These are phyloP conservation scores for Saturnispora mendoncae DNA, from an alignment of 805 yeast species.

Conservation along the genomic window DNA sequence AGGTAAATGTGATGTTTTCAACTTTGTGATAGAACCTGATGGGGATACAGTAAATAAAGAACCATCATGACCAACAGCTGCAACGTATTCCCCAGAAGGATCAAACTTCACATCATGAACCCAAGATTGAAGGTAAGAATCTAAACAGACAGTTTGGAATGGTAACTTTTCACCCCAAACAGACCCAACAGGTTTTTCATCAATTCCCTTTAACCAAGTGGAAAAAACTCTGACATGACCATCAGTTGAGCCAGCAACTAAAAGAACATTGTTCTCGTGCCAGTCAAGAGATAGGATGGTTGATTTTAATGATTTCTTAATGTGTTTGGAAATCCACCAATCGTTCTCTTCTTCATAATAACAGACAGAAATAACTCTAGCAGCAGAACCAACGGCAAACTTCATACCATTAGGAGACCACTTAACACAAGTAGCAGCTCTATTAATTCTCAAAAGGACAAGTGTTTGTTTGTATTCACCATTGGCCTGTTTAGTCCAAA, in stretches of 20 bases:
- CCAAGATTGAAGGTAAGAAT: constrained; percentile 73
- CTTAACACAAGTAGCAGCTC: constrained; percentile 89
- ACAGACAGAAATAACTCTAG: constrained; percentile 89
- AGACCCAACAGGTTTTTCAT: constrained; percentile 67
- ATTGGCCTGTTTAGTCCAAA: constrained; percentile 73
- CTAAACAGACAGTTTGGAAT: constrained; percentile 85
- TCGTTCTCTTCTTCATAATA: constrained; percentile 93
- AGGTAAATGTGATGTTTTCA: constrained; percentile 67
- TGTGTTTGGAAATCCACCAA: constrained; percentile 99
- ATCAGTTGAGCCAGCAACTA: constrained; percentile 89
- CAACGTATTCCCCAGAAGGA: constrained; percentile 69
- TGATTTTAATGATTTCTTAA: constrained; percentile 88
- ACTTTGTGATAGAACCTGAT: constrained; percentile 49
- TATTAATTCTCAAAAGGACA: constrained; percentile 82
- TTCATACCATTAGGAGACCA: constrained; percentile 96
- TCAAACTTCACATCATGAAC: constrained; percentile 84
- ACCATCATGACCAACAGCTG: constrained; percentile 81
- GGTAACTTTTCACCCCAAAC: constrained; percentile 96
- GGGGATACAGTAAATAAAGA: constrained; percentile 65
- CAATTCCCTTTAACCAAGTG: constrained; percentile 82
- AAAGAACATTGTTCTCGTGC: constrained; percentile 87
- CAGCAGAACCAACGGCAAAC: constrained; percentile 96
- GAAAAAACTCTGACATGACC: constrained; percentile 88
- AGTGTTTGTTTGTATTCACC: constrained; percentile 72
- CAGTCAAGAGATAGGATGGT: constrained; percentile 77